These are phyloP conservation scores for Colletotrichum sp. DNA, from an alignment of 2,329 filamentous ascomycete genomes.

Conservation along the genomic window DNA sequence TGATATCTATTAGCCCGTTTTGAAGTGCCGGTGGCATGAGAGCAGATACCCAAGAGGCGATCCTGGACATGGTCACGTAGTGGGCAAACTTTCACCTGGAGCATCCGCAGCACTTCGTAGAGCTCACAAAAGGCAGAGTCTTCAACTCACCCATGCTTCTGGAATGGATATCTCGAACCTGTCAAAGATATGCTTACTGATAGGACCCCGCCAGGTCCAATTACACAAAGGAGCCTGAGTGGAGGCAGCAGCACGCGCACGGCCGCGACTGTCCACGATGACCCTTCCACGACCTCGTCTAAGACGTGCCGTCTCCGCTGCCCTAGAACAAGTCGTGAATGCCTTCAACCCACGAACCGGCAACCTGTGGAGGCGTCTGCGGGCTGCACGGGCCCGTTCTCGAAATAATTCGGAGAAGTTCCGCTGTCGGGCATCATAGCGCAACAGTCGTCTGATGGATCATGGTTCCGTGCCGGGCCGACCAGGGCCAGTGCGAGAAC, in stretches of 20 bases:
- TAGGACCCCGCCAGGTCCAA: neutral
- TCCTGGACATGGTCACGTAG: too few relatives aligned
- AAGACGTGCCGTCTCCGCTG: neutral
- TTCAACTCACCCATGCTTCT: neutral
- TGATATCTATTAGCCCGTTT: too few relatives aligned
- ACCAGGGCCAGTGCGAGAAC: neutral
- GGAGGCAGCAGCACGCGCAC: neutral
- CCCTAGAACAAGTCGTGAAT: neutral
- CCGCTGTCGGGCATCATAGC: neutral
- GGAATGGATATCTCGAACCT: neutral
- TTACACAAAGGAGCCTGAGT: neutral
- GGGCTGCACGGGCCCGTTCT: neutral
- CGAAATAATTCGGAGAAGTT: neutral
- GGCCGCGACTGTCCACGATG: neutral
- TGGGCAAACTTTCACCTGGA: neutral
- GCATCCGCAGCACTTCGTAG: neutral
- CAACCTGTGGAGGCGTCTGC: neutral
- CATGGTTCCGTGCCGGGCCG: neutral
- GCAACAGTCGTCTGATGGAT: neutral
- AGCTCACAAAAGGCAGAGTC: neutral
- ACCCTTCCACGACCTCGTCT: neutral
- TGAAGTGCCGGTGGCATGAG: too few relatives aligned
- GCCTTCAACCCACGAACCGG: neutral
- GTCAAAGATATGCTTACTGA: neutral
- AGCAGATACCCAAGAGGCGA: neutral